phyloP scores from a whole-genome alignment of 2,329 filamentous ascomycete genomes.

The Aspergillus pseudotamarii region DNA sequence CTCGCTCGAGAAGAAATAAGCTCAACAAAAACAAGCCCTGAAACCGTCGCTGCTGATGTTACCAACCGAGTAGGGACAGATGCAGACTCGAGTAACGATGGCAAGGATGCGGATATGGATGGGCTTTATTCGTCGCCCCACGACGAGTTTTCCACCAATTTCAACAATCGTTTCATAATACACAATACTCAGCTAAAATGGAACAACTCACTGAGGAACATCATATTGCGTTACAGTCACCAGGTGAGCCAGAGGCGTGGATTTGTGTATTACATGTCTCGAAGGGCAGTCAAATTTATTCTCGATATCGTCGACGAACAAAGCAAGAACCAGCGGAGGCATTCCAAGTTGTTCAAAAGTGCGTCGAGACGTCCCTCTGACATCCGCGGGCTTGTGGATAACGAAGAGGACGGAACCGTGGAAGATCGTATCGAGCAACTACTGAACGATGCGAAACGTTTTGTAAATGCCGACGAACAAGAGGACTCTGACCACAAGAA shows the following conservation, averaged over 20 bases:
- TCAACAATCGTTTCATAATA: conserved; percentile 97
- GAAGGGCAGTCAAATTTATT: conserved; percentile 95
- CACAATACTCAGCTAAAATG: conserved; percentile 98
- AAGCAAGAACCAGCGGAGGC: conserved; percentile 66
- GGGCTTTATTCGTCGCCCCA: conserved; percentile 69
- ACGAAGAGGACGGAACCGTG: conserved; percentile 67
- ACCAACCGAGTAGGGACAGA: conserved; percentile 33
- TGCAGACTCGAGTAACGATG: conserved; percentile 55
- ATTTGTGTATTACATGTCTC: conserved; percentile 96
- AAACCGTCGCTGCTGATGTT: conserved; percentile 25
- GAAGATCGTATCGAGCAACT: conserved; percentile 86
- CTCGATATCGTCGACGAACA: conserved; percentile 97
- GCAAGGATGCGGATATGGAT: conserved; percentile 54
- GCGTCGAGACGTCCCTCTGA: conserved; percentile 27
- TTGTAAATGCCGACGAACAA: conserved; percentile 72
- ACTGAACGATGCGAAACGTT: conserved; percentile 79
- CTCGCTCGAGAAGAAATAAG: conserved; percentile 43
- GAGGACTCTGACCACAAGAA: conserved; percentile 48
- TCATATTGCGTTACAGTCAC: conserved; percentile 94
- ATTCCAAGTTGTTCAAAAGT: conserved; percentile 36
- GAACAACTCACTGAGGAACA: conserved; percentile 95
- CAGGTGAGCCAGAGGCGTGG: conserved; percentile 94
- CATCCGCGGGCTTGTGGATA: conserved; percentile 40
- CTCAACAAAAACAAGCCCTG: conserved; percentile 51
- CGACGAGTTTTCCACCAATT: conserved; percentile 87